Conservation (phyloP, 2,329 filamentous ascomycete genomes). For the Exophiala lecanii-corni region DNA sequence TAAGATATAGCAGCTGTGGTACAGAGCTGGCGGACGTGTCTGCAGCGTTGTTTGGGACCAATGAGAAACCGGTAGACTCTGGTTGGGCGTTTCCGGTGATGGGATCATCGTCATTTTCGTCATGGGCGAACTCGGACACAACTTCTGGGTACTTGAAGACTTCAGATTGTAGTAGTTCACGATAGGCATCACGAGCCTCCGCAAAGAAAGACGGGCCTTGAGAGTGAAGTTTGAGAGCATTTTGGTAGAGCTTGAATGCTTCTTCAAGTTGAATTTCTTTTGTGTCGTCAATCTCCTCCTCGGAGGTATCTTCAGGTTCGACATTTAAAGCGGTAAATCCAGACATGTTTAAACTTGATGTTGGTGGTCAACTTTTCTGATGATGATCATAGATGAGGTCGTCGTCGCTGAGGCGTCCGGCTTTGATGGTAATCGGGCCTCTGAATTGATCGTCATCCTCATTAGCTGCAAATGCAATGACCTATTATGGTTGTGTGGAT, state of each 20-base stretch:
- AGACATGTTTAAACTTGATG: conserved; percentile 26
- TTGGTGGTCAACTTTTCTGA: too few species aligned
- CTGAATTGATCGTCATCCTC: too few species aligned
- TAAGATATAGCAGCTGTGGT: conserved; percentile 83
- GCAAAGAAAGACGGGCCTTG: conserved; percentile 73
- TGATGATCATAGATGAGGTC: too few species aligned
- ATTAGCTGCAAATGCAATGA: too few species aligned
- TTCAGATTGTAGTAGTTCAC: conserved; percentile 79
- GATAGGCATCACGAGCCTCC: conserved; percentile 76
- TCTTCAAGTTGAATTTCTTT: conserved; percentile 97
- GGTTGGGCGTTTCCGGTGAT: conserved; percentile 10
- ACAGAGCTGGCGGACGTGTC: conserved; percentile 76
- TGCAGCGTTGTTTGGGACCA: conserved; percentile 55
- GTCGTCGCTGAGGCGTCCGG: too few species aligned
- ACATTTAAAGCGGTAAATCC: conserved; percentile 56
- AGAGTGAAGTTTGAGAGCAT: conserved; percentile 82
- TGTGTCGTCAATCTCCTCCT: conserved; percentile 90
- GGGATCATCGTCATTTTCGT: conserved; percentile 42
- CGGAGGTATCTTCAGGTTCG: conserved; percentile 82
- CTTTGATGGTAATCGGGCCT: too few species aligned
- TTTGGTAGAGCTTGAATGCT: conserved; percentile 89
- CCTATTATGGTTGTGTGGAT: too few species aligned
- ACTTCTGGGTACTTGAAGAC: conserved; percentile 92
- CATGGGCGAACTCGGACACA: conserved; percentile 73
- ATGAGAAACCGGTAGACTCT: conserved; percentile 28